Evolutionary conservation across 2,329 filamentous ascomycete species (phyloP), one percentile per base, ranked within the genome.

Genomic region (Plenodomus biglobosus): DNA sequence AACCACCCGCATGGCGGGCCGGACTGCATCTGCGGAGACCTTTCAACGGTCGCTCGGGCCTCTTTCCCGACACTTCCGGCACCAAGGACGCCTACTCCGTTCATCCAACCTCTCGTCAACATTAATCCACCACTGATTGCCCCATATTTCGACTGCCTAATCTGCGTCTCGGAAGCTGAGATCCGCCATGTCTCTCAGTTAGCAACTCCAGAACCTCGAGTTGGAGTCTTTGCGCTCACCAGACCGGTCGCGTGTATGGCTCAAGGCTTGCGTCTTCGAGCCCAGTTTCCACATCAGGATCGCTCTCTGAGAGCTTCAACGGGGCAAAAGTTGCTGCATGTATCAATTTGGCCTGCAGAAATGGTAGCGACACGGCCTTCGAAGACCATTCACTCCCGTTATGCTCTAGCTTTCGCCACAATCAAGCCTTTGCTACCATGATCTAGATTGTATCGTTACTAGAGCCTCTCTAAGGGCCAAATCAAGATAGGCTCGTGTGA

Each of bases 41-140:
- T 48, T 30, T 11, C 46, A 46, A 48, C 51, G 51, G 51, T 27
- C 39, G 42, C 34, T 52, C 40, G 66, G 67, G 64, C 60, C 66
- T 65, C 55, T 38, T 52, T 53, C 52, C 65, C 62, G 62, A 59
- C 41, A 48, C 39, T 46, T 53, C 64, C 64, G 62, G 55, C 56
- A 55, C 48, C 58, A 65, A 32, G 58, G 64, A 62, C 59, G 52
- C 60, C 61, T 61, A 58, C 47, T 42, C 52, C 53, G 50, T 57
- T 56, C 55, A 58, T 53, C 48, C 48, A 50, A 55, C 56, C 55
- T 58, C 49, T 58, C 47, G 32, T 52, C 55, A 32, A 62, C 64
- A 68, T 66, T 71, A 68, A 63, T 66, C 67, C 67, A 65, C 68
- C 66, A 69, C 61, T 56, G 49, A 52, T 52, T 52, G 35, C 38